phyloP scores from a whole-genome alignment of 305 asterid genomes.

The Fraxinus dipetala region DNA sequence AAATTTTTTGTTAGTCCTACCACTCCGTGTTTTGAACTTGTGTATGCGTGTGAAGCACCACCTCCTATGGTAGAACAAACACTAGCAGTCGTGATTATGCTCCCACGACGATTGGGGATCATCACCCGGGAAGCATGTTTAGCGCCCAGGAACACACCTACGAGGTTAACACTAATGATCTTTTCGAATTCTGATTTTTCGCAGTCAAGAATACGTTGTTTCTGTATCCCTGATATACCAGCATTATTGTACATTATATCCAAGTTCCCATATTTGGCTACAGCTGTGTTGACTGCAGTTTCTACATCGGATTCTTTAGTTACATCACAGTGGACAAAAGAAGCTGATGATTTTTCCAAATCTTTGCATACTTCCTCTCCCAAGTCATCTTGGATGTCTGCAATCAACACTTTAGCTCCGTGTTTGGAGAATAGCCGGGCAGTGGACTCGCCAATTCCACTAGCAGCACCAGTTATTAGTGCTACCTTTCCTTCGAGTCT shows the following conservation, averaged over 20 bases:
- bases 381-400: conserved; percentile 6
- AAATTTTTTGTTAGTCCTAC: conserved; percentile 21
- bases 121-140: neutral
- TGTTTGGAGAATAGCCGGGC: conserved; percentile 5
- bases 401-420: neutral
- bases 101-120: neutral
- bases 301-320: neutral
- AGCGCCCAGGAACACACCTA: conserved; percentile 1
- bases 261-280: neutral
- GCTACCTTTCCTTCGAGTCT: conserved; percentile 14
- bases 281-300: neutral
- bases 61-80: conserved; percentile 13
- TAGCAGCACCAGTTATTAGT: conserved; percentile 8
- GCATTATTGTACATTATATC: conserved; percentile 10
- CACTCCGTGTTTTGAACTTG: conserved; percentile 25
- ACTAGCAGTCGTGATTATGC: neutral
- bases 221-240: neutral
- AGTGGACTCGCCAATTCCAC: conserved; percentile 8
- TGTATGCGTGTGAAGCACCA: conserved; percentile 11
- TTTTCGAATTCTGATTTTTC: neutral
- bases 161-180: conserved; percentile 1
- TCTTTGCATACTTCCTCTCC: neutral
- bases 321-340: neutral
- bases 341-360: neutral
- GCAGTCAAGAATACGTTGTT: neutral